These are phyloP conservation scores for Salvia splendens DNA, from an alignment of 257 asterid genomes.

Conservation along the genomic window DNA sequence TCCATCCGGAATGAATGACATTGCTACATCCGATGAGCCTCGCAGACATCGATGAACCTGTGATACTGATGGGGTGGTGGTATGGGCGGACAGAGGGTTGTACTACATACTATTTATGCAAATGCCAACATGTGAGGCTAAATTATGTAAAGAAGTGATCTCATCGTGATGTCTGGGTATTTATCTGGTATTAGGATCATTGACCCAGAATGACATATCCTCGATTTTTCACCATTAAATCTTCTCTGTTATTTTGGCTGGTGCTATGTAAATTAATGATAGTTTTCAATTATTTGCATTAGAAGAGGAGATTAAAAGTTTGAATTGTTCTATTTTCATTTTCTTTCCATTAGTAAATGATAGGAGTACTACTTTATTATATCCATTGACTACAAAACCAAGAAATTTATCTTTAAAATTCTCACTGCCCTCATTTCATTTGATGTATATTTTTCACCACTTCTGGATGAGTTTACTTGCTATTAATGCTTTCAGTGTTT, in stretches of 20 bases:
- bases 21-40: background rate
- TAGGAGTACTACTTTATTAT: too few relatives aligned
- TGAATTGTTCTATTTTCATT: background rate
- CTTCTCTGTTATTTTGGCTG: background rate
- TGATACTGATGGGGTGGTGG: constrained; percentile 14
- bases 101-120: background rate
- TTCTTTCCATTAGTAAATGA: background rate
- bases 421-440: too few relatives aligned
- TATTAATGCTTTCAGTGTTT: too few relatives aligned
- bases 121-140: background rate
- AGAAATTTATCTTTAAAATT: too few relatives aligned
- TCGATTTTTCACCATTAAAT: constrained; percentile 5
- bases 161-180: background rate
- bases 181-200: constrained; percentile 3
- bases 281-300: background rate
- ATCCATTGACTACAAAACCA: too few relatives aligned
- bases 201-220: constrained; percentile 7
- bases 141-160: background rate
- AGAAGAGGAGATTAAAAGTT: background rate
- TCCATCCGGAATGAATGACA: constrained; percentile 84
- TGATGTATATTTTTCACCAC: too few relatives aligned
- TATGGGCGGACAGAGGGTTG: constrained; percentile 13
- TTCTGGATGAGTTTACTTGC: too few relatives aligned
- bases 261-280: constrained; percentile 30
- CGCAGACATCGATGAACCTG: background rate